Evolutionary conservation across 352 stramenopile species (phyloP).

Genomic region (Phytophthora fragariaefolia): DNA sequence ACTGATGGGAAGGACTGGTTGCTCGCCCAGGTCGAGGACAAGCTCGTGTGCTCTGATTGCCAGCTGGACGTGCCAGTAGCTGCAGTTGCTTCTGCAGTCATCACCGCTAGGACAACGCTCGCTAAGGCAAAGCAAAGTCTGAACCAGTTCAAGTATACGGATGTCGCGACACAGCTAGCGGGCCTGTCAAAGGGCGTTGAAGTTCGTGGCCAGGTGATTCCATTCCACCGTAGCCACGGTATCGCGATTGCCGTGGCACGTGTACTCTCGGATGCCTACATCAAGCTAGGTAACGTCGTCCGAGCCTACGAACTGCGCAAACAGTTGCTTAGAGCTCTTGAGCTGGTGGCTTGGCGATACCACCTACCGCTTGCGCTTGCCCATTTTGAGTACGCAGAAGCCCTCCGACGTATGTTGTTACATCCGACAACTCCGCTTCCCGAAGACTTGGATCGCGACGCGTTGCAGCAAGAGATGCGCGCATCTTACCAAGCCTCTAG

Average conservation of each 20-base stretch:
- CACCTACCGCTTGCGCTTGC: constrained; percentile 47
- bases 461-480: constrained; percentile 39
- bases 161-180: constrained; percentile 33
- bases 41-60: constrained; percentile 35
- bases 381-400: constrained; percentile 49
- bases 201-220: constrained; percentile 31
- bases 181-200: constrained; percentile 26
- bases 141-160: constrained; percentile 38
- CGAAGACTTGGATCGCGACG: constrained; percentile 28
- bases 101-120: constrained; percentile 20
- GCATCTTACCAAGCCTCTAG: constrained; percentile 40
- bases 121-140: constrained; percentile 39
- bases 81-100: constrained; percentile 20
- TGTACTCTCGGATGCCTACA: constrained; percentile 43
- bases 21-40: constrained; percentile 32
- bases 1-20: constrained; percentile 19
- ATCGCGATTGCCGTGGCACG: constrained; percentile 40
- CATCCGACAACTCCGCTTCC: constrained; percentile 21
- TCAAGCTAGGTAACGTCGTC: constrained; percentile 49
- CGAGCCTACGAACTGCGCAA: constrained; percentile 37
- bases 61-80: constrained; percentile 23
- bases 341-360: constrained; percentile 36
- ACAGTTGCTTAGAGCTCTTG: constrained; percentile 34
- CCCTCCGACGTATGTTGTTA: constrained; percentile 38
- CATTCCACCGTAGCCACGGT: constrained; percentile 42